Conservation (phyloP, 129 eudicot genomes). For the Oenanthe sinensis region DNA sequence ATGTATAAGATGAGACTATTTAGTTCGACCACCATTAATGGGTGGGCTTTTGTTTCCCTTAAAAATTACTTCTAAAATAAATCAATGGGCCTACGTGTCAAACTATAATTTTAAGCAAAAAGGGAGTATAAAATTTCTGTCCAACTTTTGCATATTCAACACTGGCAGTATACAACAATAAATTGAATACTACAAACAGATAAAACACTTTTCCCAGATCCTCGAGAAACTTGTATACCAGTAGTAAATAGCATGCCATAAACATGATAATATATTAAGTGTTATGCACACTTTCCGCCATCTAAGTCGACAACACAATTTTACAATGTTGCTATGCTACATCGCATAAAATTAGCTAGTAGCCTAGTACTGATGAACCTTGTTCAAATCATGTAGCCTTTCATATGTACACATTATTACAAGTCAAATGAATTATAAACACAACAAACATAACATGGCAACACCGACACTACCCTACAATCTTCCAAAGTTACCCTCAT, state of each 20-base stretch:
- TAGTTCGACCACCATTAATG: no score
- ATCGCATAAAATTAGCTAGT: neutral
- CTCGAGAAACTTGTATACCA: neutral
- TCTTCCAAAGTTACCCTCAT: neutral
- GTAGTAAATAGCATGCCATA: neutral
- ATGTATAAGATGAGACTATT: no score
- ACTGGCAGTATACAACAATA: neutral
- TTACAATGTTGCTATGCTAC: neutral
- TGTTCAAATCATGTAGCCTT: constrained; percentile 1
- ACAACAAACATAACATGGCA: constrained; percentile 3
- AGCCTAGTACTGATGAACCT: neutral
- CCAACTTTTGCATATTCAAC: neutral
- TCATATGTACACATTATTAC: constrained; percentile 1
- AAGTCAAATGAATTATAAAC: neutral
- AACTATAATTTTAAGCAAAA: neutral
- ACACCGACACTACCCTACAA: neutral
- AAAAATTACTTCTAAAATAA: no score
- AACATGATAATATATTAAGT: neutral
- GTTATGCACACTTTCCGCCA: neutral
- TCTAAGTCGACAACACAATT: neutral
- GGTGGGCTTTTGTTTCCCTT: no score
- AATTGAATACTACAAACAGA: neutral
- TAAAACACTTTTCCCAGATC: neutral
- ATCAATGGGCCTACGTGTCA: neutral
- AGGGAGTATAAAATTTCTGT: neutral